phyloP scores from a whole-genome alignment of 2,329 filamentous ascomycete species.

The Aulographum hederae region DNA sequence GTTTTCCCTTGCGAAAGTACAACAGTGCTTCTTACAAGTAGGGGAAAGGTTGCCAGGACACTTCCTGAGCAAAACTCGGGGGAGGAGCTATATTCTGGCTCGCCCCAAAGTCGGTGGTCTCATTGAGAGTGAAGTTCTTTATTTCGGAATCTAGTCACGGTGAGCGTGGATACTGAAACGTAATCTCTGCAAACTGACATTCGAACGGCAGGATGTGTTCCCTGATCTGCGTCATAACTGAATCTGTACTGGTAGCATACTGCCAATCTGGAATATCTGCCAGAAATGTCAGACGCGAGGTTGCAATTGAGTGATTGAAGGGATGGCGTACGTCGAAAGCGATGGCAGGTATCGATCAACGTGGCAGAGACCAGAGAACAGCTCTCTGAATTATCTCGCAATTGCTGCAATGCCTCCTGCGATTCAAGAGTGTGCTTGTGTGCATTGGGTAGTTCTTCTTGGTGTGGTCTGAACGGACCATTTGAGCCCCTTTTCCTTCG shows the following conservation, averaged over 20 bases:
- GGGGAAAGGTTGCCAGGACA: too few species aligned
- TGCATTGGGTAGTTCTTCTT: too few species aligned
- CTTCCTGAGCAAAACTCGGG: too few species aligned
- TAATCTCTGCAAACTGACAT: too few species aligned
- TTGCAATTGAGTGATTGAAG: neutral
- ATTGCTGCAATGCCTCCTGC: too few species aligned
- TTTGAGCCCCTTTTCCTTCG: conserved; percentile 63
- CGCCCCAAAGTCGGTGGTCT: too few species aligned
- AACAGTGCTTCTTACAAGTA: too few species aligned
- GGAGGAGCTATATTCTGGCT: too few species aligned
- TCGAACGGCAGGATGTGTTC: conserved; percentile 54
- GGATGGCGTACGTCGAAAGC: conserved; percentile 49
- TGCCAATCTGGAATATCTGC: conserved; percentile 68
- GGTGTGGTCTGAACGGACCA: neutral
- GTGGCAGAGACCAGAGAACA: conserved; percentile 57
- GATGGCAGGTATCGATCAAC: conserved; percentile 59
- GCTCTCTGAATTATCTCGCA: conserved; percentile 50
- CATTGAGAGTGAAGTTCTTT: conserved; percentile 46
- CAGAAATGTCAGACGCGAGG: conserved; percentile 5
- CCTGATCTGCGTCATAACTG: conserved; percentile 53
- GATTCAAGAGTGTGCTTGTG: too few species aligned
- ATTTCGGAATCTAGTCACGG: conserved; percentile 37
- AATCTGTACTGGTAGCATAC: conserved; percentile 49
- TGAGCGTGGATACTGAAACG: too few species aligned
- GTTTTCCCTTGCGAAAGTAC: too few species aligned